Evolutionary conservation across 176 grass and related monocot species (phyloP).

Genomic region (maize (Zea mays)): DNA sequence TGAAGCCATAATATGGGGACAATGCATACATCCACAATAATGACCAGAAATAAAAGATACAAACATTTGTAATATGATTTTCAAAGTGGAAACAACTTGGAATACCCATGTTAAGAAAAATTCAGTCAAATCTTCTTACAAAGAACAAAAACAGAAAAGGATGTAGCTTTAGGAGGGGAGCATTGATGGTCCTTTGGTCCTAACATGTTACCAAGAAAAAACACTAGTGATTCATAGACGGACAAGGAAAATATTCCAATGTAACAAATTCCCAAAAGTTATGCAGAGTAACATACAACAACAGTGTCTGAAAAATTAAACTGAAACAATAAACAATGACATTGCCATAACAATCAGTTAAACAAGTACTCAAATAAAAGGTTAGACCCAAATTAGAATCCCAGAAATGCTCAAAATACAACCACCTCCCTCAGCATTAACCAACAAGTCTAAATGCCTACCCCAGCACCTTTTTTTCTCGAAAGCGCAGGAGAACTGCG

Average conservation of each 20-base stretch:
- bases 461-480: not conserved
- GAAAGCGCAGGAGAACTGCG: too few species aligned
- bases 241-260: not conserved
- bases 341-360: not conserved
- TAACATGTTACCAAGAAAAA: slow-evolving; percentile 8
- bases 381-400: not conserved
- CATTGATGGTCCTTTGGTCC: slow-evolving; percentile 18
- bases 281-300: slow-evolving; percentile 11
- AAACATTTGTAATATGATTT: not conserved
- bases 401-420: not conserved
- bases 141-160: not conserved
- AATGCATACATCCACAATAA: slow-evolving; percentile 8
- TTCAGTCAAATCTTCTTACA: not conserved
- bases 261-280: slow-evolving; percentile 9
- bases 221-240: not conserved
- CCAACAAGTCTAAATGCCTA: not conserved
- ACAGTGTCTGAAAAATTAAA: not conserved
- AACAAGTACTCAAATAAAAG: not conserved
- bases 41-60: not conserved
- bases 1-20: slow-evolving; percentile 4
- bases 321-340: slow-evolving; percentile 3
- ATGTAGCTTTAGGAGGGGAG: not conserved
- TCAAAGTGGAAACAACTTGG: not conserved
- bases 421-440: not conserved
- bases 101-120: not conserved